Evolutionary conservation across 2,329 filamentous ascomycete genomes (phyloP), one percentile per base, ranked within the genome.

Genomic region (Alternaria sp.): DNA sequence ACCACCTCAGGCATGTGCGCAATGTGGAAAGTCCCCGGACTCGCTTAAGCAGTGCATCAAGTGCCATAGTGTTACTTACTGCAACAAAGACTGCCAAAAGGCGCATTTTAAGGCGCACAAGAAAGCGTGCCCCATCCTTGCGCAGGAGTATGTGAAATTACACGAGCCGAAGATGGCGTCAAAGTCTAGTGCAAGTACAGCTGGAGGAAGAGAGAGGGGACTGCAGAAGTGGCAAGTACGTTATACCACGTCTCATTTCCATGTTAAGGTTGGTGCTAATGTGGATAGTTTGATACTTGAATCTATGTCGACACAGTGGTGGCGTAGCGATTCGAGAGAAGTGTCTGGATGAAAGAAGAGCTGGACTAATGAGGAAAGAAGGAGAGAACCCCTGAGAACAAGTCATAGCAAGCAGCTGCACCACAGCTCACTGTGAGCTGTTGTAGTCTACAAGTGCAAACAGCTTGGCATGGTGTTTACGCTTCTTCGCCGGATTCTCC

Each of bases 71-170:
- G 72, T 76, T 14, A 55, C 62, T 7, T 81, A 81, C 66, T 81
- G 79, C 67, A 75, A 70, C 8, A 77, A 79, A 22, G 77, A 81
- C 30, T 81, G 79, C 68, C 78, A 79, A 57, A 81, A 80, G 63
- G 74, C 75, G 22, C 70, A 73, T 30, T 75, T 74, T 63, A 80
- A 80, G 57, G 63, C 71, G 43, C 79, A 81, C 66, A 81, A 81
- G 70, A 80, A 79, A 60, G 71, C 74, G 34, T 81, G 79, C 62
- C 74, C 78, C 6, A 64, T 63, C 3, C 65, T 78, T 20, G 79
- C 79, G 12, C 78, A 81, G 58, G 78, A 78, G 62, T 80, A 79
- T 38, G 69, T 73, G 10, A 78, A 78, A 54, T 70, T 67, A 43
- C 72, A 78, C 50, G 75, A 77, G 41, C 72, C 78, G n/a, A 81